Conservation (phyloP, 495 filamentous ascomycete species). For the Penicillium cosmopolitanum region DNA sequence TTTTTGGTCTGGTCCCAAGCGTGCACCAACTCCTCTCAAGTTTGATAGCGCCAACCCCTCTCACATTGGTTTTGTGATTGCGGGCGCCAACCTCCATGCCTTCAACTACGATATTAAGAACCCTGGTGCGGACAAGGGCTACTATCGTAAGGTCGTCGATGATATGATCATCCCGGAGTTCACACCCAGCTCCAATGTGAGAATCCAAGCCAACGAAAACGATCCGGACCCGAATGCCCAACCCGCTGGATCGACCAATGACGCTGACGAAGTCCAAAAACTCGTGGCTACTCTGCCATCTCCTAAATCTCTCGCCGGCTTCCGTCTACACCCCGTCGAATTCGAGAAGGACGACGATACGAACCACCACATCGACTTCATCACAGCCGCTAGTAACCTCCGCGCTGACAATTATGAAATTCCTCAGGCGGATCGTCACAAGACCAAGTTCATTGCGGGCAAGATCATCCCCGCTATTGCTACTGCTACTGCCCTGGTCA, state of each 20-base stretch:
- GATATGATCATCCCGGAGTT: constrained; percentile 98
- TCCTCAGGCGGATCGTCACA: constrained; percentile 85
- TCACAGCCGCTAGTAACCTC: constrained; percentile 94
- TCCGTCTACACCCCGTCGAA: constrained; percentile 88
- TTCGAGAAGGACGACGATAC: constrained; percentile 99
- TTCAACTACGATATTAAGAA: constrained; percentile 96
- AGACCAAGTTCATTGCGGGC: constrained; percentile 99
- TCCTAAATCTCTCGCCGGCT: constrained; percentile 78
- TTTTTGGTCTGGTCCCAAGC: constrained; percentile 99
- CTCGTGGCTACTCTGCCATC: constrained; percentile 71
- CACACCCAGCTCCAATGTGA: constrained; percentile 85
- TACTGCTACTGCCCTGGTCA: constrained; percentile 94
- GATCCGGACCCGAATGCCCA: constrained; percentile 91
- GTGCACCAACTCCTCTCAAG: constrained; percentile 87
- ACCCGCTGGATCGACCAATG: constrained; percentile 58
- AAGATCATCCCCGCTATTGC: constrained; percentile 99
- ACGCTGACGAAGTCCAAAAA: constrained; percentile 70
- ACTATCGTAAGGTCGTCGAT: constrained; percentile 78
- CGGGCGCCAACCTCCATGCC: constrained; percentile 89
- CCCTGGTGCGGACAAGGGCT: constrained; percentile 65
- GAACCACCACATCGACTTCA: constrained; percentile 99
- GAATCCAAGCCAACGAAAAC: constrained; percentile 95
- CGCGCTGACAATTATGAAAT: constrained; percentile 98
- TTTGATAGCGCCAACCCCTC: constrained; percentile 84
- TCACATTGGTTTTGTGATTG: constrained; percentile 83